phyloP scores from a whole-genome alignment of 352 stramenopile genomes.

The Globisporangium spiculum region DNA sequence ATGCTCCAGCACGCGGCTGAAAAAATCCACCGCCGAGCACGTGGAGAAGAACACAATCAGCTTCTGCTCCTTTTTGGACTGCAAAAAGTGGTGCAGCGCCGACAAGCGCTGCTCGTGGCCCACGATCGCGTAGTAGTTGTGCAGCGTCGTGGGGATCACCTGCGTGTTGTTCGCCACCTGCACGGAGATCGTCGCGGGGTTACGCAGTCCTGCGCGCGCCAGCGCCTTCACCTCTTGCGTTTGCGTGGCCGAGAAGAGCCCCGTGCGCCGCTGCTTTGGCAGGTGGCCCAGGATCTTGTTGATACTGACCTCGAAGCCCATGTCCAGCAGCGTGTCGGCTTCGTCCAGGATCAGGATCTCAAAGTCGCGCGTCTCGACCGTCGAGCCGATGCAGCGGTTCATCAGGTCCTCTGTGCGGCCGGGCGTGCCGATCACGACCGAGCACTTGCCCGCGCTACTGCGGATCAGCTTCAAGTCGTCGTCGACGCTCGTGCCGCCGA shows the following conservation, averaged over 20 bases:
- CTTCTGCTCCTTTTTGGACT: slow-evolving; percentile 84
- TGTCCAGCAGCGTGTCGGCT: slow-evolving; percentile 98
- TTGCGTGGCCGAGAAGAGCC: slow-evolving; percentile 89
- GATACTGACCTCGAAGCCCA: slow-evolving; percentile 96
- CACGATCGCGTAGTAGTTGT: slow-evolving; percentile 96
- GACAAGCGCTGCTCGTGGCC: slow-evolving; percentile 94
- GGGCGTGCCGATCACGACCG: slow-evolving; percentile 80
- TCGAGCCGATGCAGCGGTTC: slow-evolving; percentile 70
- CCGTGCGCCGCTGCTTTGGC: slow-evolving; percentile 97
- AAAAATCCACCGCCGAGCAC: slow-evolving; percentile 99
- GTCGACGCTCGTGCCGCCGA: slow-evolving; percentile 88
- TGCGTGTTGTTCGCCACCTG: slow-evolving; percentile 90
- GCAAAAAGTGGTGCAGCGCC: slow-evolving; percentile 92
- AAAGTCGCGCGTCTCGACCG: slow-evolving; percentile 90
- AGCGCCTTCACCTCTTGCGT: slow-evolving; percentile 96
- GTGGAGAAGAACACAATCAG: slow-evolving; percentile 99
- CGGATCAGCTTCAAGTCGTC: slow-evolving; percentile 77
- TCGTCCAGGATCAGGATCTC: slow-evolving; percentile 99
- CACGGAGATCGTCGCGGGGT: slow-evolving; percentile 98
- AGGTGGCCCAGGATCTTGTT: slow-evolving; percentile 94
- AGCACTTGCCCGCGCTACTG: slow-evolving; percentile 53
- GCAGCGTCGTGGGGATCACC: slow-evolving; percentile 66
- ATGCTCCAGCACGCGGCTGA: slow-evolving; percentile 86
- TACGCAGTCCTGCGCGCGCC: slow-evolving; percentile 94
- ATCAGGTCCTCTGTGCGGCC: slow-evolving; percentile 87